A percentile compares a stretch with the other conserved stretches of the same genome.
Conservation (phyloP, 805 yeast species). For the Zygotorulaspora chibaensis region DNA sequence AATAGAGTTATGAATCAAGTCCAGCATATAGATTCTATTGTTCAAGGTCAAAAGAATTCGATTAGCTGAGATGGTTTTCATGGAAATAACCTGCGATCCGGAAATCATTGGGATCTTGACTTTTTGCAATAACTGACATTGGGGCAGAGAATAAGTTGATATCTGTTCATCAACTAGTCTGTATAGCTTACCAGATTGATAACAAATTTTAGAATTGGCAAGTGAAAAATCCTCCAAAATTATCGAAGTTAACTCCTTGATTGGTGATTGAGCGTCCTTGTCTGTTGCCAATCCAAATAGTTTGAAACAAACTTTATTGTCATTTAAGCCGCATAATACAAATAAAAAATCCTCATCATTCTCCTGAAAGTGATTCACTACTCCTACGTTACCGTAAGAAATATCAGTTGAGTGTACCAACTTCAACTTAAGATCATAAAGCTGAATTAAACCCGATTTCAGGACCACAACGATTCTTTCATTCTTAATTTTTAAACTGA, state of each 20-base stretch:
- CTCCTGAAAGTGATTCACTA: slow-evolving; percentile 24
- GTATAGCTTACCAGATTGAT: slow-evolving; percentile 29
- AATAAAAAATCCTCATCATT: slow-evolving; percentile 17
- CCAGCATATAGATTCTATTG: slow-evolving; percentile 29
- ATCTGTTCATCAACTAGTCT: slow-evolving; percentile 19
- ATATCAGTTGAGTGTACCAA: slow-evolving; percentile 22
- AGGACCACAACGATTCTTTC: slow-evolving; percentile 25
- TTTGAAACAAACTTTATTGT: slow-evolving; percentile 23
- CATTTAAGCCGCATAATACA: slow-evolving; percentile 22
- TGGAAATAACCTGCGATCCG: slow-evolving; percentile 17
- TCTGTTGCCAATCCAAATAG: slow-evolving; percentile 19
- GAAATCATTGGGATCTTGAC: slow-evolving; percentile 27
- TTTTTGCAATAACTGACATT: slow-evolving; percentile 22
- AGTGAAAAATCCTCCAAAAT: slow-evolving; percentile 23
- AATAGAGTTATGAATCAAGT: slow-evolving; percentile 27
- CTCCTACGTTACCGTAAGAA: slow-evolving; percentile 22
- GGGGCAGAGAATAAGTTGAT: slow-evolving; percentile 24
- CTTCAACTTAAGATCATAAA: slow-evolving; percentile 26
- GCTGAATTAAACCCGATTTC: slow-evolving; percentile 30
- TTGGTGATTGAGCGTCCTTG: slow-evolving; percentile 9
- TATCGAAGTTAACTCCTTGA: slow-evolving; percentile 26
- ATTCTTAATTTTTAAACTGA: slow-evolving; percentile 20
- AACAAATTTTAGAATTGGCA: slow-evolving; percentile 22
- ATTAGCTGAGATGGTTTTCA: slow-evolving; percentile 29
- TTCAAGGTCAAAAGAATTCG: slow-evolving; percentile 29